These are phyloP conservation scores for Globisporangium okanoganense DNA, from an alignment of 352 stramenopile genomes.

Conservation along the genomic window DNA sequence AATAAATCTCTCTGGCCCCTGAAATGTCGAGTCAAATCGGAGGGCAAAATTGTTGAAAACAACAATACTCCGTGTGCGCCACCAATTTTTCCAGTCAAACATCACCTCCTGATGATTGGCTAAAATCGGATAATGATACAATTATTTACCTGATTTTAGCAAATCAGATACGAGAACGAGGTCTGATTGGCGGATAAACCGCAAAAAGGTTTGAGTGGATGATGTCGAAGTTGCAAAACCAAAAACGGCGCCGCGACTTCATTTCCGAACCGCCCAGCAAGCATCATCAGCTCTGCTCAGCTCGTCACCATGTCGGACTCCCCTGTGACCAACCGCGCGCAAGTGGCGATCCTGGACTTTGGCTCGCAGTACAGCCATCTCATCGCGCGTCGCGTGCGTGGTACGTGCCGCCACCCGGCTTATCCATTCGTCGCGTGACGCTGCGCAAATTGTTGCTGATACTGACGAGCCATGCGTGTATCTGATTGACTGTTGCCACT, in stretches of 20 bases:
- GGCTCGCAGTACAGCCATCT: constrained; percentile 99
- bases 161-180: neutral
- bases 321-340: constrained; percentile 87
- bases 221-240: constrained; percentile 15
- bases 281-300: constrained; percentile 3
- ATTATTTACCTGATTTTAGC: no score
- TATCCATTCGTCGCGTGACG: neutral
- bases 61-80: no score
- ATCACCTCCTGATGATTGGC: constrained; percentile 16
- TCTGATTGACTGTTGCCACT: constrained; percentile 11
- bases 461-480: constrained; percentile 4
- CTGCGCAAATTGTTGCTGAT: neutral
- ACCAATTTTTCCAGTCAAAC: constrained; percentile 1
- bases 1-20: no score
- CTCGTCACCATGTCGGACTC: constrained; percentile 57
- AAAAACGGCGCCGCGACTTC: constrained; percentile 3
- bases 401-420: constrained; percentile 36
- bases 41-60: no score
- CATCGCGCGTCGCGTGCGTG: constrained; percentile 96
- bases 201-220: neutral
- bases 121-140: no score
- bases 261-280: constrained; percentile 9
- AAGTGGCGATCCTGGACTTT: constrained; percentile 99
- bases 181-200: neutral
- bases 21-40: no score